Evolutionary conservation across 768 basidiomycete genomes (phyloP).

Genomic region (Auriscalpium microsporum): DNA sequence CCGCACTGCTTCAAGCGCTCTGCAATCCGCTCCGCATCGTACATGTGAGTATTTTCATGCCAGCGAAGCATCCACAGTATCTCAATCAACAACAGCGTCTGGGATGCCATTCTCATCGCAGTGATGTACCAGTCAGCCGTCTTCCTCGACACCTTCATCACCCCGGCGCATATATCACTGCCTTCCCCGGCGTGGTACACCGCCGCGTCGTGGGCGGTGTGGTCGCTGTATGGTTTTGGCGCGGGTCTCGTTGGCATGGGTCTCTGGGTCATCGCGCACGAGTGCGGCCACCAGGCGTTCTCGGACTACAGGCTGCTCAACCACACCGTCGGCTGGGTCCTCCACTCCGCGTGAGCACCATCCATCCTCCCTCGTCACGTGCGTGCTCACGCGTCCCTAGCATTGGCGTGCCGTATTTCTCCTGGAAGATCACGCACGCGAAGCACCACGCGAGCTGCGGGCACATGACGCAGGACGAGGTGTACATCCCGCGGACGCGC

Average conservation of each 20-base stretch:
- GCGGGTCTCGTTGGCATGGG: conserved; percentile 85
- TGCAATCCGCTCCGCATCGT: conserved; percentile 64
- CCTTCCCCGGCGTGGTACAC: conserved; percentile 56
- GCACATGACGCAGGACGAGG: conserved; percentile 92
- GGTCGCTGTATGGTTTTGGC: conserved; percentile 76
- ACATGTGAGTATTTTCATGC: conserved; percentile 48
- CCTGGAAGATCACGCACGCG: conserved; percentile 90
- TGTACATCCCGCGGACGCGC: conserved; percentile 89
- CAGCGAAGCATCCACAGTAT: conserved; percentile 1
- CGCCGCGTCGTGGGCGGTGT: conserved; percentile 54
- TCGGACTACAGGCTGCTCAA: conserved; percentile 88
- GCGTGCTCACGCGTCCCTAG: conserved; percentile 28
- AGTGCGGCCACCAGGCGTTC: conserved; percentile 95
- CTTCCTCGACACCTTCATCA: conserved; percentile 55
- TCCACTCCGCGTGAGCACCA: conserved; percentile 72
- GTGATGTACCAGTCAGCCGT: conserved; percentile 61
- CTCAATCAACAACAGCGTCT: conserved; percentile 40
- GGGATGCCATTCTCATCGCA: conserved; percentile 67
- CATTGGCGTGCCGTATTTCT: conserved; percentile 92
- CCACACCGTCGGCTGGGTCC: conserved; percentile 85
- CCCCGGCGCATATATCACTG: conserved; percentile 43
- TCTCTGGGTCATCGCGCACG: conserved; percentile 90
- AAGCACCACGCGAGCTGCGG: conserved; percentile 94
- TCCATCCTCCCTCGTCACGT: background rate
- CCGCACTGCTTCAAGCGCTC: conserved; percentile 89